Base-by-base conservation (phyloP, 2,329 filamentous ascomycete genomes). In the Chaetomium globosum region DNA sequence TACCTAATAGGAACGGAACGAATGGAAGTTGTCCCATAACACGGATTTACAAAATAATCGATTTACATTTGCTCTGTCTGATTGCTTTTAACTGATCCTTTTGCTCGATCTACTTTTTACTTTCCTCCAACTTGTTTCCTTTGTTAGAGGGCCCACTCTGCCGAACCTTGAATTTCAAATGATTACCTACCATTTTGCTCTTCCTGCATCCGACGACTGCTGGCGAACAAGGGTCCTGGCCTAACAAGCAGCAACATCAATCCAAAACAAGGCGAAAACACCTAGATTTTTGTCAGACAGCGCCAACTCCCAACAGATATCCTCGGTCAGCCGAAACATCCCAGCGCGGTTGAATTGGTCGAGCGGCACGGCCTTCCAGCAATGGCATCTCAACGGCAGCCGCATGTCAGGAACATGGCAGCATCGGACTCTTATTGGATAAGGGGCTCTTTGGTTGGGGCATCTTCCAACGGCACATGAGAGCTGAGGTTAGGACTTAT, bases 131-230 rank as follows among this genome's bases (percentile, higher is more conserved):
- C 33, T 36, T 36, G 33, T 12, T 36, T 12, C 33, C 33, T 36
- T 36, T 36, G 33, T 10, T 12, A 36, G 33, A 10, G 9, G 33
- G 3, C 33, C 46, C 46, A 48, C 46, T 21, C 33, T 30, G 23
- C 52, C 26, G 36, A 48, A 36, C 28, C 59, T 56, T 49, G 52
- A 56, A 46, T 55, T 33, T 59, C 36, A 19, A 48, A 13, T n/a
- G n/a, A n/a, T n/a, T n/a, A n/a, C n/a, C n/a, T n/a, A n/a, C 53
- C 61, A 12, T 56, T 57, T 63, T 19, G 53, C 57, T 59, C 61
- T 9, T 21, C n/a, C 48, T 63, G 55, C 61, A 59, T 52, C 39
- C 31, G 36, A n/a, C 21, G 19, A 3, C 53, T 31, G 19, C 23
- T 33, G 19, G 19, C 21, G 49, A 49, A 43, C 59, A 21, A 26